Conservation (phyloP, 2,329 filamentous ascomycete species). For the Parastagonospora nodorum region DNA sequence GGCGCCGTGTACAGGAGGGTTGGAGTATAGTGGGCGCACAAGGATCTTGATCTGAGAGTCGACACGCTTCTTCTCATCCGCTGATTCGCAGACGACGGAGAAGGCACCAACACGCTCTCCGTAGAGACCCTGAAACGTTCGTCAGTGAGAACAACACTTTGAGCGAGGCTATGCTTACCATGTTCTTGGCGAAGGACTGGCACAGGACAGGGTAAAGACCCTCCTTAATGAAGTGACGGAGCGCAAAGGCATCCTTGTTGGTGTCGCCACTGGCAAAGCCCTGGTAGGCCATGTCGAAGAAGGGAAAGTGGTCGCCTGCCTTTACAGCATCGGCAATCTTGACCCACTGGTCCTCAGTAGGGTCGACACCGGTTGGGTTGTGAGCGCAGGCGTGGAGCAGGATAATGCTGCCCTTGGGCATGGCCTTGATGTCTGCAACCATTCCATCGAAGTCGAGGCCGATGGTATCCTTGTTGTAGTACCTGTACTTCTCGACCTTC, state of each 20-base stretch:
- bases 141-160: background rate
- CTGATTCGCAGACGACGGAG: conserved; percentile 82
- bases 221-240: conserved; percentile 90
- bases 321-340: conserved; percentile 87
- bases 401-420: conserved; percentile 85
- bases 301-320: conserved; percentile 84
- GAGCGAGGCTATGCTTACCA: conserved; percentile 61
- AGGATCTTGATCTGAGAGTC: conserved; percentile 99
- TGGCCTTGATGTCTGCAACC: conserved; percentile 85
- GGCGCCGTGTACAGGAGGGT: conserved; percentile 95
- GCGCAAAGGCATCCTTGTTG: conserved; percentile 88
- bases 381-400: conserved; percentile 96
- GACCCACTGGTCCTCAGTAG: conserved; percentile 88
- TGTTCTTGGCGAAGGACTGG: conserved; percentile 99
- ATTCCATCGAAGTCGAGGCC: conserved; percentile 96
- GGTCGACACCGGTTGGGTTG: conserved; percentile 97
- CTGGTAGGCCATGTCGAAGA: conserved; percentile 99
- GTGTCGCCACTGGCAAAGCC: conserved; percentile 94
- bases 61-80: conserved; percentile 92
- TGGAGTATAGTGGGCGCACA: conserved; percentile 95
- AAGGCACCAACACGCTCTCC: conserved; percentile 98
- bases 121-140: conserved; percentile 75
- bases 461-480: conserved; percentile 99
- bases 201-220: conserved; percentile 87
- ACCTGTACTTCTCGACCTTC: conserved; percentile 91